Percentiles rank a stretch among this genome's conserved stretches.
Evolutionary conservation across 108 stramenopile genomes (phyloP).

Genomic region (Aureococcus anophagefferens): DNA sequence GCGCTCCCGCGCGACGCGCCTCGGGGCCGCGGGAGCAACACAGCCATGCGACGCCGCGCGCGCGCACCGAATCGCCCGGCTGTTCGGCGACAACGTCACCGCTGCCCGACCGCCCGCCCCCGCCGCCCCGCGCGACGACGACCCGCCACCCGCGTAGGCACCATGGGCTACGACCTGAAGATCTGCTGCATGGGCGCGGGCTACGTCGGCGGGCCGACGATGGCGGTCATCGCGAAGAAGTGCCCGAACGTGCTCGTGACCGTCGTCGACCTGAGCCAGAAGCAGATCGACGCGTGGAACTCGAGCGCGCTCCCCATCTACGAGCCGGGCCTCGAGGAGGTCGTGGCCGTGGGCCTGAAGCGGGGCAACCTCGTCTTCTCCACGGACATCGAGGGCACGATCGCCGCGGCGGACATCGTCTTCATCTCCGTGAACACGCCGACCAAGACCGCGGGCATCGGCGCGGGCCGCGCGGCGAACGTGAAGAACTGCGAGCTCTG

Average conservation of each 20-base stretch:
- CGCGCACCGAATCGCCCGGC: too few species aligned
- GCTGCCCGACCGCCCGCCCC: too few species aligned
- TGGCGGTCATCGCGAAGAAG: conserved; percentile 95
- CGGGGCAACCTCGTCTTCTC: conserved; percentile 90
- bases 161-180: conserved; percentile 67
- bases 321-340: conserved; percentile 90
- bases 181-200: conserved; percentile 98
- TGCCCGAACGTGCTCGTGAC: conserved; percentile 91
- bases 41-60: too few species aligned
- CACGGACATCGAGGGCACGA: conserved; percentile 84
- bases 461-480: conserved; percentile 97
- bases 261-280: conserved; percentile 86
- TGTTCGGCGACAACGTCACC: too few species aligned
- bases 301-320: conserved; percentile 88
- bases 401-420: conserved; percentile 83
- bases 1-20: too few species aligned
- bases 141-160: conserved; percentile 37
- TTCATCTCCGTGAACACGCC: conserved; percentile 99
- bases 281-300: conserved; percentile 95
- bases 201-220: conserved; percentile 99
- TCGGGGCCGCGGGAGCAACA: too few species aligned
- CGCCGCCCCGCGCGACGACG: too few species aligned
- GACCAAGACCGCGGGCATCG: conserved; percentile 93
- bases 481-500: conserved; percentile 99
- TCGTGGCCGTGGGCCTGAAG: conserved; percentile 61